phyloP scores from a whole-genome alignment of 305 asterid species.

The Vinca major region DNA sequence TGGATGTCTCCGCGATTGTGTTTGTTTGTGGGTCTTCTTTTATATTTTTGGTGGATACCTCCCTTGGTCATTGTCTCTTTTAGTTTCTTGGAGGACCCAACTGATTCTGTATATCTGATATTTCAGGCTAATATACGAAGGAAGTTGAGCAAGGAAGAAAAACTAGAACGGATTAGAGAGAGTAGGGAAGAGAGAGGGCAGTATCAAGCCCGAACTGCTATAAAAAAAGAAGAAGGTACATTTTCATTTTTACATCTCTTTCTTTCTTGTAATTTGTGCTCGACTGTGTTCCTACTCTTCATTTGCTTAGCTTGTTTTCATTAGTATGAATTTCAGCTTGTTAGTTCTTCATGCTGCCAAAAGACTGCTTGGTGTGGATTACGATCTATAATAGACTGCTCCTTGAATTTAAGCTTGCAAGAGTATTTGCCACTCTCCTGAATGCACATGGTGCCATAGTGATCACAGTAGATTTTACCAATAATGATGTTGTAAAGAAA shows the following conservation, averaged over 20 bases:
- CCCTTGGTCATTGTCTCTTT: conserved; percentile 11
- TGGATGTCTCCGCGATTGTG: too few species aligned
- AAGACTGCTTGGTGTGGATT: conserved; percentile 82
- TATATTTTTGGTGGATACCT: background rate
- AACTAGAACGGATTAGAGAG: conserved; percentile 50
- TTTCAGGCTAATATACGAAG: conserved; percentile 59
- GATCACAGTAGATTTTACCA: conserved; percentile 92
- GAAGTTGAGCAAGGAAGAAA: conserved; percentile 68
- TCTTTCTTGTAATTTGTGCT: background rate
- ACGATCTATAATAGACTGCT: conserved; percentile 95
- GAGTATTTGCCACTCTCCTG: conserved; percentile 86
- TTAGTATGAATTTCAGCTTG: background rate
- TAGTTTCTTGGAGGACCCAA: background rate
- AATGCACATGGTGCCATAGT: conserved; percentile 95
- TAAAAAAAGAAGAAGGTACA: conserved; percentile 70
- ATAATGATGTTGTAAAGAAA: conserved; percentile 72
- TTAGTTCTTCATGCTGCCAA: too few species aligned
- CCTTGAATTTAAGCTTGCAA: conserved; percentile 96
- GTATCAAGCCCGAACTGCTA: conserved; percentile 57
- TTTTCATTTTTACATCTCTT: background rate
- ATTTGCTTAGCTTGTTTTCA: background rate
- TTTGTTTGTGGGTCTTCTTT: too few species aligned
- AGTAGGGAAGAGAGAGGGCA: conserved; percentile 69
- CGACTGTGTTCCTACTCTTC: background rate
- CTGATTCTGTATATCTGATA: conserved; percentile 20